Evolutionary conservation across 345 rosid genomes (phyloP).

Genomic region (Gossypium anomalum): DNA sequence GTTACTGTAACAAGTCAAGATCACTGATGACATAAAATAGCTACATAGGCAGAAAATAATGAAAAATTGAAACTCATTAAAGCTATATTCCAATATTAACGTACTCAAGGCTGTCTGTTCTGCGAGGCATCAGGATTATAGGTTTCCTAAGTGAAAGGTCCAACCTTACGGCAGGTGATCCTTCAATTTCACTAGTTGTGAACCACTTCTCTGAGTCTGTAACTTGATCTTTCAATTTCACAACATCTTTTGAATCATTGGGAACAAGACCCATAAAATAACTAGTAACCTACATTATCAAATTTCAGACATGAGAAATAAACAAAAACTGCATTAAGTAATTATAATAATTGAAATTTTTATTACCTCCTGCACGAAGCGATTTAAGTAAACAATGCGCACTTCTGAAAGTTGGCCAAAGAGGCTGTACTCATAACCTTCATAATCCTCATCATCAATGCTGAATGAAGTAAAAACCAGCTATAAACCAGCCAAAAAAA

Average conservation of each 20-base stretch:
- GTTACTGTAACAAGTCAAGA: conserved; percentile 10
- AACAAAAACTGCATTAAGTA: conserved; percentile 5
- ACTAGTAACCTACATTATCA: conserved; percentile 52
- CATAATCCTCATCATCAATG: conserved; percentile 73
- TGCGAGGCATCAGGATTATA: conserved; percentile 90
- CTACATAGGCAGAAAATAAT: neutral
- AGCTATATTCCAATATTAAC: conserved; percentile 30
- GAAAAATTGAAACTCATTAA: neutral
- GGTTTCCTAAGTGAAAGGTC: conserved; percentile 87
- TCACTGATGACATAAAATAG: neutral
- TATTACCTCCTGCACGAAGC: conserved; percentile 93
- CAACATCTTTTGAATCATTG: conserved; percentile 51
- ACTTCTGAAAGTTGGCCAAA: conserved; percentile 95
- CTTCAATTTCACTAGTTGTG: conserved; percentile 82
- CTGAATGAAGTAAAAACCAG: conserved; percentile 80
- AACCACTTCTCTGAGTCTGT: conserved; percentile 89
- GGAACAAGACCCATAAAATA: conserved; percentile 95
- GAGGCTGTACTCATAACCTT: conserved; percentile 85
- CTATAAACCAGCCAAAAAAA: conserved; percentile 35
- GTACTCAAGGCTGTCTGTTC: conserved; percentile 83
- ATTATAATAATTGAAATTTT: conserved; percentile 1
- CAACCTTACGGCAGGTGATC: conserved; percentile 89
- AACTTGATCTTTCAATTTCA: conserved; percentile 75
- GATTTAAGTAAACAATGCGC: conserved; percentile 84
- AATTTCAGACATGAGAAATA: conserved; percentile 31